Evolutionary conservation across 768 basidiomycete species (phyloP).

Genomic region (Sistotremastrum niveocremeum): DNA sequence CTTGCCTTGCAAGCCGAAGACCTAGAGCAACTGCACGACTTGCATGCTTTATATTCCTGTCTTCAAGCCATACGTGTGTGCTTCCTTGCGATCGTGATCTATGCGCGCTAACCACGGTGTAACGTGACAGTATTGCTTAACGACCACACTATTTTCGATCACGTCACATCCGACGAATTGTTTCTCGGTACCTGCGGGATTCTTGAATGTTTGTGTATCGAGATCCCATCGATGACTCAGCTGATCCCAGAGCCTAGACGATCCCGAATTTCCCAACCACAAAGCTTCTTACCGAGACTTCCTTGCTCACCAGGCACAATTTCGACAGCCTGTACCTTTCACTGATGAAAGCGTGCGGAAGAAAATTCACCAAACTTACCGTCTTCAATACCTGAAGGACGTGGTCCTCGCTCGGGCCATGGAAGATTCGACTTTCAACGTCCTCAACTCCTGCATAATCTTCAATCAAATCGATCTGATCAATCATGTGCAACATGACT

Average conservation of each 20-base stretch:
- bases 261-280: slow-evolving; percentile 91
- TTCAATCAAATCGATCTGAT: slow-evolving; percentile 99
- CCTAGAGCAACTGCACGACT: slow-evolving; percentile 75
- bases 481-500: slow-evolving; percentile 70
- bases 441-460: slow-evolving; percentile 92
- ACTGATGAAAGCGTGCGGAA: slow-evolving; percentile 58
- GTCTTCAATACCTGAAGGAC: slow-evolving; percentile 94
- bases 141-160: slow-evolving; percentile 89
- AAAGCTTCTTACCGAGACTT: slow-evolving; percentile 97
- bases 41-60: slow-evolving; percentile 82
- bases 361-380: slow-evolving; percentile 95
- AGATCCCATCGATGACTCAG: slow-evolving; percentile 7
- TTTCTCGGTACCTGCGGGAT: slow-evolving; percentile 92
- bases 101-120: neutral
- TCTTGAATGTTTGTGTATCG: slow-evolving; percentile 70
- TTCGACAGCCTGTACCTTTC: slow-evolving; percentile 81
- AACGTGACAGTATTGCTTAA: slow-evolving; percentile 72
- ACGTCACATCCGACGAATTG: slow-evolving; percentile 83
- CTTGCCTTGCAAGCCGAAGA: slow-evolving; percentile 87
- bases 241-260: slow-evolving; percentile 40
- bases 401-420: slow-evolving; percentile 90
- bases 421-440: slow-evolving; percentile 94
- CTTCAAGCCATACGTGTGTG: slow-evolving; percentile 88
- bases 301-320: slow-evolving; percentile 66
- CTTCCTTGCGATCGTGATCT: neutral